A percentile compares a stretch with the other conserved stretches of the same genome.
These are phyloP conservation scores for Buddleja alternifolia DNA, from an alignment of 257 asterid genomes.

Conservation along the genomic window DNA sequence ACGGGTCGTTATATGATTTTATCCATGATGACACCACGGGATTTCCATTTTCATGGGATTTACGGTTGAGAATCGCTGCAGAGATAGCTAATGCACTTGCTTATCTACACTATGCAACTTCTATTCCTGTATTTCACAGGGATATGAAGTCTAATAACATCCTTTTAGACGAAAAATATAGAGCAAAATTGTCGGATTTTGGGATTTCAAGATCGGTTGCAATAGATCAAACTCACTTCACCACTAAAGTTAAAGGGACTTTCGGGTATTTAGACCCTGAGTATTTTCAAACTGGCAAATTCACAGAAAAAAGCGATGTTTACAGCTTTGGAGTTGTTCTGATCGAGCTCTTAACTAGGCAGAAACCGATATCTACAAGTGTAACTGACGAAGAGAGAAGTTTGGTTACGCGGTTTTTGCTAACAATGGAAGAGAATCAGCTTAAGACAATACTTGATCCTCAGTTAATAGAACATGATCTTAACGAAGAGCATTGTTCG, in stretches of 20 bases:
- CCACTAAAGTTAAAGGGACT: constrained; percentile 44
- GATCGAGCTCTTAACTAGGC: constrained; percentile 42
- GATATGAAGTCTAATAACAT: constrained; percentile 47
- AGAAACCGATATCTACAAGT: constrained; percentile 31
- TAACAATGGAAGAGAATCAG: constrained; percentile 22
- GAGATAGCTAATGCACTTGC: constrained; percentile 43
- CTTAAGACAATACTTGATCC: constrained; percentile 30
- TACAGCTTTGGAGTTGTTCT: constrained; percentile 47
- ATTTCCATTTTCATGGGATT: constrained; percentile 39
- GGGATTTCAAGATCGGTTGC: constrained; percentile 38
- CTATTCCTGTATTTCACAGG: constrained; percentile 43
- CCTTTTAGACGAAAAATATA: constrained; percentile 41
- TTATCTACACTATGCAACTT: constrained; percentile 40
- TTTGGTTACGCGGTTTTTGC: constrained; percentile 37
- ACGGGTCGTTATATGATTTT: constrained; percentile 36
- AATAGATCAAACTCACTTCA: constrained; percentile 36
- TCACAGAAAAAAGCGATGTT: constrained; percentile 47
- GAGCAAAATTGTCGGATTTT: constrained; percentile 44
- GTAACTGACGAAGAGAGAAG: constrained; percentile 30
- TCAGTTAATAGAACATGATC: constrained; percentile 30
- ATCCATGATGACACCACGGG: constrained; percentile 28
- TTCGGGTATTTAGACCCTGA: constrained; percentile 45
- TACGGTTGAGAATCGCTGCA: constrained; percentile 39
- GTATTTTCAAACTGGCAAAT: constrained; percentile 38
- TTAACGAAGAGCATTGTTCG: constrained; percentile 22